Base-by-base conservation (phyloP, 495 filamentous ascomycete species). In the Ascobolus immersus region DNA sequence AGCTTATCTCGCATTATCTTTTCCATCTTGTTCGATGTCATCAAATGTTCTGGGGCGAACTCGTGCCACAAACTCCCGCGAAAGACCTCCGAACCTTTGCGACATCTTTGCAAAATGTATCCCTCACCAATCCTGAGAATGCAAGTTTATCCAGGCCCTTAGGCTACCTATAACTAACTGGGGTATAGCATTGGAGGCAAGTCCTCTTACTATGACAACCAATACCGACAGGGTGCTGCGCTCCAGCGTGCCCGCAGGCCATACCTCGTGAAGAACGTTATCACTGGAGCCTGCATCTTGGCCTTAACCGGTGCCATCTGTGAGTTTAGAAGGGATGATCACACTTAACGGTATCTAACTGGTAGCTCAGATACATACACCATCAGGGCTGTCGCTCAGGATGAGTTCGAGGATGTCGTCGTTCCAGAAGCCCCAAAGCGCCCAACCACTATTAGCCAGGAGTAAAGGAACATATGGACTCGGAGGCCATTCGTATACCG, bases 401-500 rank as follows among this genome's bases (percentile, higher is more conserved):
- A 99, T 52, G 80, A 99, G 39, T 99, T 99, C 64, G 78, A 84
- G 44, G 86, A 99, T 50, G 81, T 99, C 35, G 67, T 68, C 45
- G 69, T 90, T 27, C 81, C 84, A 31, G n/a, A n/a, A n/a, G n/a
- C n/a, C n/a, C n/a, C n/a, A n/a, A n/a, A n/a, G n/a, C n/a, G n/a
- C n/a, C n/a, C n/a, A n/a, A n/a, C n/a, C n/a, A n/a, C n/a, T n/a
- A n/a, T n/a, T n/a, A n/a, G n/a, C n/a, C n/a, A n/a, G n/a, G n/a
- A n/a, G n/a, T n/a, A n/a, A n/a, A n/a, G n/a, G n/a, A n/a, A n/a
- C n/a, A n/a, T n/a, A n/a, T n/a, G n/a, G n/a, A n/a, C n/a, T n/a
- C n/a, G n/a, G n/a, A n/a, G n/a, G n/a, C n/a, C n/a, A n/a, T n/a
- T n/a, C n/a, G n/a, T n/a, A n/a, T n/a, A n/a, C n/a, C n/a, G n/a